A percentile compares a stretch with the other conserved stretches of the same genome.
Evolutionary conservation across 2,329 filamentous ascomycete species (phyloP).

Genomic region (Arthroderma uncinatum): DNA sequence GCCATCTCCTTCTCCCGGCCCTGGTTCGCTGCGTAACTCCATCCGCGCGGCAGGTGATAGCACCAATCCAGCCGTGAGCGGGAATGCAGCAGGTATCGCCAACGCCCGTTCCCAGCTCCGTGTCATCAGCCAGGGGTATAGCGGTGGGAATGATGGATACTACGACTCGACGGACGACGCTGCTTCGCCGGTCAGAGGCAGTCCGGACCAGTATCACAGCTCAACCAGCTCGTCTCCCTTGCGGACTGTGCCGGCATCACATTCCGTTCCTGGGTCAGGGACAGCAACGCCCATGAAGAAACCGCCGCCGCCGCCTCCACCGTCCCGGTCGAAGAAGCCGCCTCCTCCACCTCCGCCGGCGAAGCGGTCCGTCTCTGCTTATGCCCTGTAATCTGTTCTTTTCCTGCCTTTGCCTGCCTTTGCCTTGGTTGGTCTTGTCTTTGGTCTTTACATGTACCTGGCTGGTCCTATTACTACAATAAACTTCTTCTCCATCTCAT

Average conservation of each 20-base stretch:
- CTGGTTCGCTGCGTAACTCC: conserved; percentile 31
- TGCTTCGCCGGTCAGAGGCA: conserved; percentile 37
- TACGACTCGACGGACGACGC: conserved; percentile 41
- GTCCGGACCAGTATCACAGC: conserved; percentile 34
- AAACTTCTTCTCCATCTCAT: background rate
- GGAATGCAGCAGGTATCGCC: conserved; percentile 23
- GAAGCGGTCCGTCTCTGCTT: background rate
- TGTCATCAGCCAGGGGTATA: conserved; percentile 27
- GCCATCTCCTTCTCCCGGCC: conserved; percentile 33
- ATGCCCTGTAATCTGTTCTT: background rate
- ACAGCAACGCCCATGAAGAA: conserved; percentile 35
- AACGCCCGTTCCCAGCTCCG: conserved; percentile 40
- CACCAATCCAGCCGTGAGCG: conserved; percentile 20
- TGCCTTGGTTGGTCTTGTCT: too few species aligned
- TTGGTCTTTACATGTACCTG: too few species aligned
- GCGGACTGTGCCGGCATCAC: conserved; percentile 43
- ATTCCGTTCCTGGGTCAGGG: conserved; percentile 22
- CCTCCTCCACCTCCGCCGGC: conserved; percentile 51
- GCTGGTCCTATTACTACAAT: too few species aligned
- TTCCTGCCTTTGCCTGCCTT: background rate
- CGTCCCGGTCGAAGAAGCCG: conserved; percentile 53
- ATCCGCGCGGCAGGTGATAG: conserved; percentile 47
- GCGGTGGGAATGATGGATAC: conserved; percentile 38
- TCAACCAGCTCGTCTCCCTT: conserved; percentile 42
- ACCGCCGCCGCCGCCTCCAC: conserved; percentile 52